phyloP scores from a whole-genome alignment of 768 basidiomycete species.

The Panaeolus cyanescens region DNA sequence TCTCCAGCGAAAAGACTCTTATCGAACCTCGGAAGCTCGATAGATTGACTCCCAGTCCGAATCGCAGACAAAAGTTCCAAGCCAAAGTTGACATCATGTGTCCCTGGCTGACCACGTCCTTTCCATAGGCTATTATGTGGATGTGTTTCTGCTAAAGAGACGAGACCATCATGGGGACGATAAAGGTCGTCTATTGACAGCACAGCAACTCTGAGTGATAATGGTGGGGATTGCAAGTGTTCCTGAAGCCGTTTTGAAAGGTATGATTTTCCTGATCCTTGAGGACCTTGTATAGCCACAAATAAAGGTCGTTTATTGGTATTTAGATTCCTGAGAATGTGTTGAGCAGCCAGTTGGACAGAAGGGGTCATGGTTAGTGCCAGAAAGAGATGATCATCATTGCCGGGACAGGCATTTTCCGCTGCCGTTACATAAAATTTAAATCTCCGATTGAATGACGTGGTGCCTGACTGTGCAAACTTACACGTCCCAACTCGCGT shows the following conservation, averaged over 20 bases:
- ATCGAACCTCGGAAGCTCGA: conserved; percentile 81
- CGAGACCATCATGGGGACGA: conserved; percentile 66
- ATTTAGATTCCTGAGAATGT: conserved; percentile 29
- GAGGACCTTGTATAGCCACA: conserved; percentile 89
- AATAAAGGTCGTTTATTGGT: conserved; percentile 58
- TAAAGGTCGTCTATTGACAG: conserved; percentile 89
- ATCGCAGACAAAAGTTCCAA: conserved; percentile 51
- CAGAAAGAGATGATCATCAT: background rate
- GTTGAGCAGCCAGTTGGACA: conserved; percentile 32
- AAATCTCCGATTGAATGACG: conserved; percentile 28
- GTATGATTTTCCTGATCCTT: conserved; percentile 92
- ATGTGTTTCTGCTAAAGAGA: conserved; percentile 51
- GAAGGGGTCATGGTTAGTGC: conserved; percentile 28
- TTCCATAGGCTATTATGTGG: conserved; percentile 67
- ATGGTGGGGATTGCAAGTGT: conserved; percentile 42
- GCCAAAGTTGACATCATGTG: conserved; percentile 81
- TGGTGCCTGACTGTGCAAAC: conserved; percentile 15
- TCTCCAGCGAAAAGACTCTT: conserved; percentile 81
- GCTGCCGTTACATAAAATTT: conserved; percentile 11
- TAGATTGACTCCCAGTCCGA: conserved; percentile 39
- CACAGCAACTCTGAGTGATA: conserved; percentile 57
- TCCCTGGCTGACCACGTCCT: conserved; percentile 92
- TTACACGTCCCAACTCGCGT: conserved; percentile 20
- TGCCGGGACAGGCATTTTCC: background rate
- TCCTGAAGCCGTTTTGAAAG: conserved; percentile 60